Base-by-base conservation (phyloP, 352 stramenopile genomes). In the Phytophthora megakarya region DNA sequence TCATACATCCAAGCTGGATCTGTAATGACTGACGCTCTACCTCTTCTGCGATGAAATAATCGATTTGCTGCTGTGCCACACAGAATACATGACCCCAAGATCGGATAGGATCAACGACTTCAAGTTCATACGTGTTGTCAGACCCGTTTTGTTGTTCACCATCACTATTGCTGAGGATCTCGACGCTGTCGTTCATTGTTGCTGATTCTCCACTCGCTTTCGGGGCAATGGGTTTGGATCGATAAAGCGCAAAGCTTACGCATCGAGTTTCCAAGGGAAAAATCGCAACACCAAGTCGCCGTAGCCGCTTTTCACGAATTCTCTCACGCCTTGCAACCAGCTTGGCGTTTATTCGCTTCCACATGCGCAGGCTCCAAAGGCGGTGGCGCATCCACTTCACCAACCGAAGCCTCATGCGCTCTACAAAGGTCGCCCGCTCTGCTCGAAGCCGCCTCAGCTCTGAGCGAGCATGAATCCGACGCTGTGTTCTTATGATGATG, bases 361-460 rank as follows among this genome's bases (percentile, higher is more conserved):
- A 90, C 52, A 53, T 67, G 5, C 65, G 64, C 33, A 90, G 38
- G 1, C 81, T 49, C 15, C 72, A 70, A 3, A 88, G 60, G 0
- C 77, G 65, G 13, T 57, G 42, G 1, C 61, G 67, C 78, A 86
- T 88, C 82, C 80, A 91, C 11, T 44, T 50, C 12, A 88, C 62
- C 5, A 91, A 61, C 9, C 70, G 66, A 22, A 70, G 5, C 12
- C 67, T 72, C 80, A 87, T 89, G 3, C 47, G 16, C n/a, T 89
- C 73, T 1, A 86, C 46, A 25, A 75, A 76, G 6, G 51, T 54
- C 4, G 26, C 55, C 1, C 50, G 61, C 22, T 86, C 64, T 12
- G 39, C 25, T 18, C 76, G 76, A 35, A 90, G 64, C 5, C 33
- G 49, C 1, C 79, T 65, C n/a, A 90, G 47, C 13, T 75, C 23